Evolutionary conservation across 805 yeast species (phyloP), one percentile per base, ranked within the genome.

Genomic region (Candida krabiensis): DNA sequence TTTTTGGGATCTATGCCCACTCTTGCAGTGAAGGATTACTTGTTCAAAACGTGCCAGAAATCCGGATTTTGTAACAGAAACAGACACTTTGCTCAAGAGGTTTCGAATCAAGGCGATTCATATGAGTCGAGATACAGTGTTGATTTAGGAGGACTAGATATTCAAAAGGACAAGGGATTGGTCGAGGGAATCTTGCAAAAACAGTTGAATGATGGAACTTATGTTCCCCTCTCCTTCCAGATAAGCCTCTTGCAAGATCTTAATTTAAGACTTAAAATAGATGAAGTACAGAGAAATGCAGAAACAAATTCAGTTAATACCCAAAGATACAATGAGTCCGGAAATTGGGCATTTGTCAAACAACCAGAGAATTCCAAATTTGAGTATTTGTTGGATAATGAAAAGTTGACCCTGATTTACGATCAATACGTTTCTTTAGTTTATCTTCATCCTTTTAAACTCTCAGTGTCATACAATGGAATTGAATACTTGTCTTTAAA

Each of bases 61-160:
- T 75, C 88, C 13, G 95, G 96, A 5, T 89, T 90, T 56, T 90
- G 98, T 56, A 63, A 71, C 34, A 73, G 98, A 60, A 86, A 90
- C 53, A 67, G 91, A 38, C 79, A 77, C 40, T 87, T 75, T 55
- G 86, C 87, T 1, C 43, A 55, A 2, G 56, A 67, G 31, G 66
- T 75, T 5, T 39, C 46, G 5, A 48, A 47, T 6, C 40, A 35
- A 9, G 53, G 47, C 1, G 40, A 33, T 0, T 35, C 55, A 1
- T 63, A 60, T 29, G 59, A 58, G 15, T 56, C 69, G 1, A 65
- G 70, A 21, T 75, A 76, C 47, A 55, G 67, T 2, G 46, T 75
- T 26, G 77, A 73, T 40, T 50, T 58, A 7, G 41, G 55, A 3
- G 50, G 68, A 1, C 40, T 77, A 14, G 23, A 44, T 2, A 45